Percentiles rank a stretch among this genome's conserved stretches.
Evolutionary conservation across 495 filamentous ascomycete genomes (phyloP).

Genomic region (Amniculicola lignicola): DNA sequence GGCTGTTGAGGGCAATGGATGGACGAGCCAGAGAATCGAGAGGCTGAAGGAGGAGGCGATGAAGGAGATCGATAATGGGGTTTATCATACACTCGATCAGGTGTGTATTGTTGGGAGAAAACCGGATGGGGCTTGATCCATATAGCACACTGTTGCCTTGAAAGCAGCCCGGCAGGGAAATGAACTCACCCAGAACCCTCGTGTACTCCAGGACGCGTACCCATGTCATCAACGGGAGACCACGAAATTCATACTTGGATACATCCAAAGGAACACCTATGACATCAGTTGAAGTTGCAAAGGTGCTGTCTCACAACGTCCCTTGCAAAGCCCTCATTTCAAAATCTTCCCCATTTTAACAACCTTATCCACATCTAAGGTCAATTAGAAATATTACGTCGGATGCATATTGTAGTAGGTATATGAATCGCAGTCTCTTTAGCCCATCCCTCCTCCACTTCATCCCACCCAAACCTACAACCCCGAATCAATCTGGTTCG

Average conservation of each 20-base stretch:
- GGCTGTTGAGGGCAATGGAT: no score
- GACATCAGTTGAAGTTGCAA: neutral
- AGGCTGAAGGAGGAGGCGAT: no score
- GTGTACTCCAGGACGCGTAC: neutral
- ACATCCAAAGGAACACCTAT: neutral
- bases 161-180: neutral
- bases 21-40: no score
- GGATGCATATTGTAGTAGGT: constrained; percentile 2
- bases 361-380: neutral
- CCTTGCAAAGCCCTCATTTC: neutral
- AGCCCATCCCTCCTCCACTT: neutral
- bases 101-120: no score
- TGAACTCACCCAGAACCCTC: no score
- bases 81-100: no score
- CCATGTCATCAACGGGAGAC: neutral
- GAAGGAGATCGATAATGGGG: no score
- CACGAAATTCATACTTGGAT: neutral
- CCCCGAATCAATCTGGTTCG: constrained; percentile 54
- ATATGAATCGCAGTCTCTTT: neutral
- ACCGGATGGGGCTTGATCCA: no score
- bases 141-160: no score
- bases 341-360: constrained; percentile 15
- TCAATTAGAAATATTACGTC: constrained; percentile 4
- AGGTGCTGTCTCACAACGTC: neutral
- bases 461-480: constrained; percentile 35